Base-by-base conservation (phyloP, 495 filamentous ascomycete species). In the Penicillium desertorum region DNA sequence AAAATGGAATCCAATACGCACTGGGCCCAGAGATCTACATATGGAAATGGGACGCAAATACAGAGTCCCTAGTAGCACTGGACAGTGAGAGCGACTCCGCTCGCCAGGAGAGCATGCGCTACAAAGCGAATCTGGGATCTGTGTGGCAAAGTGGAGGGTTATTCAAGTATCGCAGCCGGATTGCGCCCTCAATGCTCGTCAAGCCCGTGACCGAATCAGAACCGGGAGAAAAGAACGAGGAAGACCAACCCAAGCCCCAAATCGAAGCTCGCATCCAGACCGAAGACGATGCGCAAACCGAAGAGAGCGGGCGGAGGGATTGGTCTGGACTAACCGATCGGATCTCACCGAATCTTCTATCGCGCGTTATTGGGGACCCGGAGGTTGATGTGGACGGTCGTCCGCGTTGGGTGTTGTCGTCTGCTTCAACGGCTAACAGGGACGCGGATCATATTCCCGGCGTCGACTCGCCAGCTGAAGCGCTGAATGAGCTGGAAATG, bases 381-480 rank as follows among this genome's bases (percentile, higher is more conserved):
- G 67, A 69, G 20, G 30, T 65, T 5, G 72, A 80, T 66, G 68
- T 70, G 16, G 73, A 79, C 62, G 69, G 62, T 6, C 68, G 69
- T 56, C 58, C 69, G 27, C 61, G 75, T 4, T 81, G 77, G 79
- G 64, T 64, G 45, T 64, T 83, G 20, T 76, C 79, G 4, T 76
- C 80, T 32, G 78, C 74, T 3, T 77, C 77, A 45, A 73, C 73
- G 32, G 77, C 77, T 5, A 47, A 55, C 23, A 57, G 71, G 20
- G 80, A 83, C 61, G 64, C 69, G 17, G 80, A 83, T 62, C 66
- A 76, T 58, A 82, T 83, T 14, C 79, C 80, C 2, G 80, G 80
- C 0, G 48, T 83, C n/a, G 70, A 62, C 30, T 50, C 49, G n/a
- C 50, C 58, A 45, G 59, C 42, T 0, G 61, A 63, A 22, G 62